These are phyloP conservation scores for Monosporascus cannonballus DNA, from an alignment of 2,329 filamentous ascomycete genomes.

Conservation along the genomic window DNA sequence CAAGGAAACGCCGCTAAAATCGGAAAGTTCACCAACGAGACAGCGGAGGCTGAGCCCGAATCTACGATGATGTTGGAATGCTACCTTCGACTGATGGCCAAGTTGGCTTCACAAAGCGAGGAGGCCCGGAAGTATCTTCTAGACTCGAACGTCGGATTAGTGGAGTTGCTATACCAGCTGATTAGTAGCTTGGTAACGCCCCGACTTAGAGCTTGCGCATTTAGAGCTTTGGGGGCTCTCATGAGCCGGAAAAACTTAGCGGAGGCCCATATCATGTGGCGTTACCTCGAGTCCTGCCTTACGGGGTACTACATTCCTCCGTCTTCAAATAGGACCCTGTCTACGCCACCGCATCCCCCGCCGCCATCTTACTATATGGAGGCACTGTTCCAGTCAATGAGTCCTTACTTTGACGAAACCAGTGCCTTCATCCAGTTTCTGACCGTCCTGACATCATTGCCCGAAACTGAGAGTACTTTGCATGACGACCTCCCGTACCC, in stretches of 20 bases:
- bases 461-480: conserved; percentile 52
- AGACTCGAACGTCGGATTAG: conserved; percentile 59
- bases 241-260: conserved; percentile 65
- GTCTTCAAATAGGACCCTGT: conserved; percentile 16
- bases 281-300: conserved; percentile 72
- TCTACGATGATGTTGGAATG: conserved; percentile 95
- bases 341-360: conserved; percentile 26
- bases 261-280: conserved; percentile 73
- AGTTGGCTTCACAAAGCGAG: conserved; percentile 70
- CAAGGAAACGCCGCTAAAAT: conserved; percentile 50
- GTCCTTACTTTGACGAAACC: conserved; percentile 76
- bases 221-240: conserved; percentile 69
- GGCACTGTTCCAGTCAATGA: conserved; percentile 66
- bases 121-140: conserved; percentile 69
- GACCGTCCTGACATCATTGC: conserved; percentile 63
- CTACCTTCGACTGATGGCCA: conserved; percentile 81
- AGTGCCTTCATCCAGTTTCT: conserved; percentile 78
- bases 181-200: conserved; percentile 71
- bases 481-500: conserved; percentile 80
- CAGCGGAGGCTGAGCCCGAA: conserved; percentile 80
- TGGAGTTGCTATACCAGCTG: conserved; percentile 70
- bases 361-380: conserved; percentile 40
- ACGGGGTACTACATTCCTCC: conserved; percentile 46
- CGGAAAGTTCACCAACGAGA: conserved; percentile 56
- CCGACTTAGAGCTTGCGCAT: conserved; percentile 76